phyloP scores from a whole-genome alignment of 2,329 filamentous ascomycete species.

The Ophiobolus disseminans region DNA sequence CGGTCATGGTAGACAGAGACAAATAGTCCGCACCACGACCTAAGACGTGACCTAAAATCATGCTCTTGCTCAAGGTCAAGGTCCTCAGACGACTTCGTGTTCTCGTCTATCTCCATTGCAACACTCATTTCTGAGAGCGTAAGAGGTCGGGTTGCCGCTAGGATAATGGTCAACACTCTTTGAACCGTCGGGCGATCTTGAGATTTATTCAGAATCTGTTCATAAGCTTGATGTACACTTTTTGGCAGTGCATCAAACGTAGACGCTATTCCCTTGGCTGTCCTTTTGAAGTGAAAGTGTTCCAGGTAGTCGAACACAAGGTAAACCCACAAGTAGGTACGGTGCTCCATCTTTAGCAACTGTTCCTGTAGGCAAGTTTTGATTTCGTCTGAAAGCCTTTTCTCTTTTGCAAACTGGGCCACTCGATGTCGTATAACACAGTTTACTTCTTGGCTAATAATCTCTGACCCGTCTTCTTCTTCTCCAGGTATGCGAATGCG shows the following conservation, averaged over 20 bases:
- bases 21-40: constrained; percentile 19
- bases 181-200: constrained; percentile 14
- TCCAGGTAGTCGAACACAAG: constrained; percentile 21
- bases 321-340: constrained; percentile 29
- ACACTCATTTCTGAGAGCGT: constrained; percentile 20
- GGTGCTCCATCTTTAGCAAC: constrained; percentile 20
- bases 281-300: constrained; percentile 14
- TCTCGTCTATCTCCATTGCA: constrained; percentile 13
- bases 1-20: constrained; percentile 15
- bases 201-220: constrained; percentile 20
- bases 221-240: constrained; percentile 20
- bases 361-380: constrained; percentile 14
- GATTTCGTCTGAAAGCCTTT: constrained; percentile 15
- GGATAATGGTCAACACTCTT: constrained; percentile 15
- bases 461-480: constrained; percentile 27
- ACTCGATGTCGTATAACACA: constrained; percentile 23
- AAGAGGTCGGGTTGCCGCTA: constrained; percentile 17
- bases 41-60: constrained; percentile 17
- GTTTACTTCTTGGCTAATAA: constrained; percentile 27
- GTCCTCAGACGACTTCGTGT: constrained; percentile 7
- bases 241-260: constrained; percentile 12
- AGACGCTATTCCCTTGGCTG: constrained; percentile 12
- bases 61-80: constrained; percentile 14
- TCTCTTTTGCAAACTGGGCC: constrained; percentile 16
- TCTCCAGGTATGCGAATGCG: constrained; percentile 28